These are phyloP conservation scores for Myxozyma lipomycoides DNA, from an alignment of 805 yeast species.

Conservation along the genomic window DNA sequence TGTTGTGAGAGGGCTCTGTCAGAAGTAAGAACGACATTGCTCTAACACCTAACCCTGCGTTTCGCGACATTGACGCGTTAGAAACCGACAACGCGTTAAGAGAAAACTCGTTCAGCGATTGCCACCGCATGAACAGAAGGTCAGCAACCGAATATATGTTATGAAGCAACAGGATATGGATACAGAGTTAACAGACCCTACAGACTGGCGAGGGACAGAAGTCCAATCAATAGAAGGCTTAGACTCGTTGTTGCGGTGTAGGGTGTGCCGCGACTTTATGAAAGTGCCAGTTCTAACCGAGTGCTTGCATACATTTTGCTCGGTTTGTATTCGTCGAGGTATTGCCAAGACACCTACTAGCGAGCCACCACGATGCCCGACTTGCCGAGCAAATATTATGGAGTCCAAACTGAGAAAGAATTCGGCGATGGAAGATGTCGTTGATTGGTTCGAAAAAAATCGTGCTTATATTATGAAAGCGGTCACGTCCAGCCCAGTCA, in stretches of 20 bases:
- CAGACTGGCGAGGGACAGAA: constrained; percentile 59
- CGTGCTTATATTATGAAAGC: constrained; percentile 3
- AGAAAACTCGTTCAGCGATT: too few relatives aligned
- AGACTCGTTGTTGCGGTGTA: constrained; percentile 74
- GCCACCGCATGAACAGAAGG: too few relatives aligned
- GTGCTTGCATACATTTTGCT: constrained; percentile 88
- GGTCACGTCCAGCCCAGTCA: constrained; percentile 6
- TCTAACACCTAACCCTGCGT: not conserved
- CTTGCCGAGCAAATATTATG: constrained; percentile 66
- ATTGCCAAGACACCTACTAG: constrained; percentile 41
- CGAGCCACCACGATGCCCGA: constrained; percentile 61
- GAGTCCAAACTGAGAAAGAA: constrained; percentile 68
- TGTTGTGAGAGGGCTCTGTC: too few relatives aligned
- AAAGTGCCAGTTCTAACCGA: constrained; percentile 76
- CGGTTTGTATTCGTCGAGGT: constrained; percentile 74
- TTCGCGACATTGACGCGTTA: not conserved
- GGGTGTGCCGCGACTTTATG: constrained; percentile 79
- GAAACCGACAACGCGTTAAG: not conserved
- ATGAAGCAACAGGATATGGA: too few relatives aligned
- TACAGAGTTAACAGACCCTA: constrained; percentile 50
- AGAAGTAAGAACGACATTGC: not conserved
- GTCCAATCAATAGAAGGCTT: constrained; percentile 56
- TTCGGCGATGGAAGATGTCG: constrained; percentile 66
- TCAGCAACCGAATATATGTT: too few relatives aligned
- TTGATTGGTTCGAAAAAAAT: constrained; percentile 46